Percentiles rank a stretch among this genome's conserved stretches.
These are phyloP conservation scores for Waltergamsia citrina DNA, from an alignment of 2,329 filamentous ascomycete genomes.

Conservation along the genomic window DNA sequence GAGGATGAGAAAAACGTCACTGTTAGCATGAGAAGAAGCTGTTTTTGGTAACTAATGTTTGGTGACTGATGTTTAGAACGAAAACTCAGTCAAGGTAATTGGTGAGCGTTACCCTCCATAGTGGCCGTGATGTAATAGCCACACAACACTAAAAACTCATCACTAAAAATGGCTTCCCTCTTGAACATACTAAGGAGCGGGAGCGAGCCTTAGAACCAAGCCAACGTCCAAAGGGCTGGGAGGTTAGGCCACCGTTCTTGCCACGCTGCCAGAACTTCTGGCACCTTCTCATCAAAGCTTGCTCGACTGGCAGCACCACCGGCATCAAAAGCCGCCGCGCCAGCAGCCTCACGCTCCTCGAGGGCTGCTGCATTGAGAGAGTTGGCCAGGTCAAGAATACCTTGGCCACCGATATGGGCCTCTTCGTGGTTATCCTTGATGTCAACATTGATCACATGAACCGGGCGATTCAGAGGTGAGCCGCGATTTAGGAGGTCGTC, in stretches of 20 bases:
- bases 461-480: constrained; percentile 77
- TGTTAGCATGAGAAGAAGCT: too few species aligned
- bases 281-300: constrained; percentile 87
- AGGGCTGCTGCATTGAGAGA: constrained; percentile 71
- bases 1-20: too few species aligned
- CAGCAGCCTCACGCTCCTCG: constrained; percentile 63
- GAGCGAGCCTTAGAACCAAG: constrained; percentile 84
- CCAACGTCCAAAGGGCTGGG: constrained; percentile 87
- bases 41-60: too few species aligned
- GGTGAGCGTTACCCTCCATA: background rate
- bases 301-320: constrained; percentile 57
- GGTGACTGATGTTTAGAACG: too few species aligned
- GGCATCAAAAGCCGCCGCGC: constrained; percentile 57
- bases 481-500: constrained; percentile 86
- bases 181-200: too few species aligned
- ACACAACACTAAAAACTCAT: background rate
- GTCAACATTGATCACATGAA: constrained; percentile 97
- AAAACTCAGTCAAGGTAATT: background rate
- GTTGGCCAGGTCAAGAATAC: constrained; percentile 85
- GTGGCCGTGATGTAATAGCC: background rate
- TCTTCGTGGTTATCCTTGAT: constrained; percentile 99
- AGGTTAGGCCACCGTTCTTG: constrained; percentile 90
- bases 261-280: constrained; percentile 85
- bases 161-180: background rate
- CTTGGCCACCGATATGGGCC: constrained; percentile 79